These are phyloP conservation scores for Fusarium sp. DNA, from an alignment of 2,329 filamentous ascomycete species.

Conservation along the genomic window DNA sequence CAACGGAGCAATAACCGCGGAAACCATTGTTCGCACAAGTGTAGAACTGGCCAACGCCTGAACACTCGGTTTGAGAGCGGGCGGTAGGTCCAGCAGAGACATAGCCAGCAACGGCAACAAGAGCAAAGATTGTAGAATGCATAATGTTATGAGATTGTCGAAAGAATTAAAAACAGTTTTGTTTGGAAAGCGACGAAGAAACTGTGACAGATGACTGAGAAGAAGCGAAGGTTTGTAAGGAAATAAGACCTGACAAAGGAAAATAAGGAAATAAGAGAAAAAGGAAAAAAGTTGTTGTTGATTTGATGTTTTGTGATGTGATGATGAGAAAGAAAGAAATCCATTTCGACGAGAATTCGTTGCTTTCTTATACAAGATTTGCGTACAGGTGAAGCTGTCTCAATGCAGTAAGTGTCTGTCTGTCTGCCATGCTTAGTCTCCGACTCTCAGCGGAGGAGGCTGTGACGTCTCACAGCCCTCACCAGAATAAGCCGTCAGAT, in stretches of 20 bases:
- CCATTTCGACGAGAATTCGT: not conserved
- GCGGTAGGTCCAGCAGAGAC: conserved; percentile 9
- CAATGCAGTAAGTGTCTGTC: not conserved
- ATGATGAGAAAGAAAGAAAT: conserved; percentile 23
- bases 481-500: conserved; percentile 19
- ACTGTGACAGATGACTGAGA: conserved; percentile 19
- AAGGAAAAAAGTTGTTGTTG: conserved; percentile 2
- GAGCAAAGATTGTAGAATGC: conserved; percentile 29
- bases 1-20: conserved; percentile 21
- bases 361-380: conserved; percentile 15
- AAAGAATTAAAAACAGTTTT: conserved; percentile 4
- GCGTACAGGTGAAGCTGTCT: not conserved
- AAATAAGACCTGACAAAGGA: conserved; percentile 36
- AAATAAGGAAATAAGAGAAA: conserved; percentile 23
- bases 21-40: conserved; percentile 25
- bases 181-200: conserved; percentile 7
- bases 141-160: conserved; percentile 14
- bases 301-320: conserved; percentile 28
- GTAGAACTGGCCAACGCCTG: conserved; percentile 23
- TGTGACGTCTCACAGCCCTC: conserved; percentile 21
- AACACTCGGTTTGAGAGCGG: conserved; percentile 19
- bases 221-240: conserved; percentile 33
- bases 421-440: not conserved
- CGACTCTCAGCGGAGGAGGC: conserved; percentile 26
- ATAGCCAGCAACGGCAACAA: conserved; percentile 23